These are phyloP conservation scores for Gnaphalium uliginosum DNA, from an alignment of 129 eudicot genomes.

Conservation along the genomic window DNA sequence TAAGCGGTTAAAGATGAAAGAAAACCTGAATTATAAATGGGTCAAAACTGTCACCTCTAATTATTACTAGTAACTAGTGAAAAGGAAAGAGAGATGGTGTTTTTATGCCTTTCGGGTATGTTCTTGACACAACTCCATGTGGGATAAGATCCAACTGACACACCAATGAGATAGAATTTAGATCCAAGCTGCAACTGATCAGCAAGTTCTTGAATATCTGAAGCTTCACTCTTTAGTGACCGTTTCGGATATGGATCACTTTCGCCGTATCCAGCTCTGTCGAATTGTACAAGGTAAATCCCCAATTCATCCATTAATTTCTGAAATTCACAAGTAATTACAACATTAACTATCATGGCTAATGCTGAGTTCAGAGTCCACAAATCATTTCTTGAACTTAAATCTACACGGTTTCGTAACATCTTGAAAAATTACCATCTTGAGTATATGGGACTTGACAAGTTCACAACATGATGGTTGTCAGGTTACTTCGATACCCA, in stretches of 20 bases:
- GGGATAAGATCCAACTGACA: conserved; percentile 83
- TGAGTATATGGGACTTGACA: neutral
- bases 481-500: neutral
- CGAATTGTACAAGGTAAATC: conserved; percentile 62
- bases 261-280: conserved; percentile 99
- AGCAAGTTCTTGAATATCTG: conserved; percentile 89
- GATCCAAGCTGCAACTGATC: conserved; percentile 77
- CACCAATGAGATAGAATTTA: conserved; percentile 77
- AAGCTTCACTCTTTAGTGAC: conserved; percentile 77
- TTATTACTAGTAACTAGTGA: neutral
- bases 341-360: neutral
- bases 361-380: neutral
- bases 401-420: conserved; percentile 4
- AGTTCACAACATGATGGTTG: too few species aligned
- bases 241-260: conserved; percentile 90
- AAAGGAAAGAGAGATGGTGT: conserved; percentile 20
- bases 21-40: neutral
- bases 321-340: conserved; percentile 41
- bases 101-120: conserved; percentile 73
- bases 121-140: conserved; percentile 84
- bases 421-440: conserved; percentile 9
- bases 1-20: neutral
- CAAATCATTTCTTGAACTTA: conserved; percentile 13
- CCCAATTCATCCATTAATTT: conserved; percentile 70
- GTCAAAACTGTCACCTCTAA: neutral